Conservation (phyloP, 441 rosid species). For the Adansonia gregorii region DNA sequence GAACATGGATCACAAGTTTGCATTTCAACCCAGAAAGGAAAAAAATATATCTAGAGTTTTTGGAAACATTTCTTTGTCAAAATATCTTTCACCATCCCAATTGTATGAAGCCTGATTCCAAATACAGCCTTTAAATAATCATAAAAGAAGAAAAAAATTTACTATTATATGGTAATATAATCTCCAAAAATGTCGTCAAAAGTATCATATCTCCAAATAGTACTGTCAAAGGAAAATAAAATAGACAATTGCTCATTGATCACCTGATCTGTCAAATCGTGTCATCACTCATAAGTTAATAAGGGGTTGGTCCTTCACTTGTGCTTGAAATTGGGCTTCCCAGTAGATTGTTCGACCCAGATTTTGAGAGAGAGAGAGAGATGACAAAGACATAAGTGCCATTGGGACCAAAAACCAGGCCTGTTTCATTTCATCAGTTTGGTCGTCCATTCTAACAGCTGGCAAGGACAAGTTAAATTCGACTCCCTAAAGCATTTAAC, state of each 20-base stretch:
- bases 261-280: neutral
- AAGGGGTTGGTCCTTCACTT: neutral
- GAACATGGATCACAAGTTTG: neutral
- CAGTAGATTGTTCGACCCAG: neutral
- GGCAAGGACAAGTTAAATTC: no score
- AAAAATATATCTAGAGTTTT: neutral
- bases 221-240: neutral
- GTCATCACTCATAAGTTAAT: neutral
- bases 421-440: no score
- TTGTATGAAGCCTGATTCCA: no score
- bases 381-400: no score
- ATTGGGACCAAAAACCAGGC: no score
- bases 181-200: neutral
- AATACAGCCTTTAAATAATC: neutral
- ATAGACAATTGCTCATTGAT: neutral
- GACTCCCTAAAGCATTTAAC: no score
- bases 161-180: neutral
- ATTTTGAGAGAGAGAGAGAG: neutral
- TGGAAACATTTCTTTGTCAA: constrained; percentile 5
- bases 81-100: neutral
- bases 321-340: neutral
- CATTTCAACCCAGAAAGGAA: neutral
- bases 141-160: no score
- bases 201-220: neutral
- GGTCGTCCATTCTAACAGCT: no score